phyloP scores from a whole-genome alignment of 441 rosid genomes.

The Brassica balearica region DNA sequence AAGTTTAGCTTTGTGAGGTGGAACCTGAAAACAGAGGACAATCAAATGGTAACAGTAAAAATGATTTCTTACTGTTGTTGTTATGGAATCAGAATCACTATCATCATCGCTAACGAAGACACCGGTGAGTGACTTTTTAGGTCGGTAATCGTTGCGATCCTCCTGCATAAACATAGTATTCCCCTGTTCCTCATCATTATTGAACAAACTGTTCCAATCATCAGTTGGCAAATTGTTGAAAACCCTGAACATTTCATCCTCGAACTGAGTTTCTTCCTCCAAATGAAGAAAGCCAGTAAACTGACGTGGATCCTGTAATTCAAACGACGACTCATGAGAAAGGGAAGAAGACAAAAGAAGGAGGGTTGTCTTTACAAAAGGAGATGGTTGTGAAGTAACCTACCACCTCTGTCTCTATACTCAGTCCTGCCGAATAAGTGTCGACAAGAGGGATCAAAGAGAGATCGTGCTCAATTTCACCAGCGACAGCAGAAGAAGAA shows the following conservation, averaged over 20 bases:
- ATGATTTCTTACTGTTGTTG: slow-evolving; percentile 33
- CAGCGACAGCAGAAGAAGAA: no score
- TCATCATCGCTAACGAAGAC: neutral
- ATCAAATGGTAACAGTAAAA: neutral
- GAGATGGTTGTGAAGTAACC: no score
- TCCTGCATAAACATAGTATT: neutral
- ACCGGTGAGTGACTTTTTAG: slow-evolving; percentile 18
- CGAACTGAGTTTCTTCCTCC: neutral
- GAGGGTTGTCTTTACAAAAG: no score
- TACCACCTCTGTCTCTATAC: no score
- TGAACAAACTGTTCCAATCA: neutral
- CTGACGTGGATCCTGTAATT: neutral
- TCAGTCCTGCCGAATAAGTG: no score
- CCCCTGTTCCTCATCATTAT: neutral
- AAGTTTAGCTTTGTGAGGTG: neutral
- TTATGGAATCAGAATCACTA: neutral
- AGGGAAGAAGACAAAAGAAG: no score
- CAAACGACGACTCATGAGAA: neutral
- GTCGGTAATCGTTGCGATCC: slow-evolving; percentile 19
- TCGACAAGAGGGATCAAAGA: no score
- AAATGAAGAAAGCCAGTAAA: neutral
- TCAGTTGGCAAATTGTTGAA: neutral
- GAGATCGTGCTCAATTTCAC: no score
- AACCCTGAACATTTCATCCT: neutral
- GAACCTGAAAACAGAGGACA: neutral